phyloP scores from a whole-genome alignment of 2,329 filamentous ascomycete species.

The Sclerotiophoma versabilis region DNA sequence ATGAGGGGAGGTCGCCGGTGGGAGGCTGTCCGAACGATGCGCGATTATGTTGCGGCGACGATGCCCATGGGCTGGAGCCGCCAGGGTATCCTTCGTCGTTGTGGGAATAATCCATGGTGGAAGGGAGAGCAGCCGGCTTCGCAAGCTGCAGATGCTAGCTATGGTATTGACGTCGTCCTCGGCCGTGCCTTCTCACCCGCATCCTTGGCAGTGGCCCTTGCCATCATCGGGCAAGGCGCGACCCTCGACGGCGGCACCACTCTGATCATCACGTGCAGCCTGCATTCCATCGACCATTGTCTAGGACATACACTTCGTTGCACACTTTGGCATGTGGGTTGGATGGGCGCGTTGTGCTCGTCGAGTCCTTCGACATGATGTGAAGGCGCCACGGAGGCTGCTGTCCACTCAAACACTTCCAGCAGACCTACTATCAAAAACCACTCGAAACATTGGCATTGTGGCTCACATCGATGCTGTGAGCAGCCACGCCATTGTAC shows the following conservation, averaged over 20 bases:
- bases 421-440: conserved; percentile 61
- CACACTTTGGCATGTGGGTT: conserved; percentile 42
- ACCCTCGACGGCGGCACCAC: conserved; percentile 20
- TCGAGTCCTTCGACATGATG: conserved; percentile 43
- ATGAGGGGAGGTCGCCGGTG: conserved; percentile 49
- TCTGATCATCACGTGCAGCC: conserved; percentile 37
- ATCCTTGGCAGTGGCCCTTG: conserved; percentile 33
- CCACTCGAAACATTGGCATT: conserved; percentile 95
- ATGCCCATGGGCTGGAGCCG: conserved; percentile 69
- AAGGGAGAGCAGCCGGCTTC: conserved; percentile 32
- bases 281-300: conserved; percentile 4
- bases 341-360: conserved; percentile 46
- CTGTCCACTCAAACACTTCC: conserved; percentile 35
- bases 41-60: conserved; percentile 62
- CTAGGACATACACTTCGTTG: conserved; percentile 12
- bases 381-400: conserved; percentile 38
- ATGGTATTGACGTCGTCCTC: conserved; percentile 22
- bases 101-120: conserved; percentile 70
- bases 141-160: conserved; percentile 24
- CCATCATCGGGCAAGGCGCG: conserved; percentile 38
- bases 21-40: conserved; percentile 56
- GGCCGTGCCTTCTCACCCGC: conserved; percentile 13
- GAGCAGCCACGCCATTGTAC: too few relatives aligned
- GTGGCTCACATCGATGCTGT: conserved; percentile 96
- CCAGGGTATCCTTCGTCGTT: conserved; percentile 65